A percentile compares a stretch with the other conserved stretches of the same genome.
Conservation (phyloP, 768 basidiomycete genomes). For the Phanerochaete carnosa region DNA sequence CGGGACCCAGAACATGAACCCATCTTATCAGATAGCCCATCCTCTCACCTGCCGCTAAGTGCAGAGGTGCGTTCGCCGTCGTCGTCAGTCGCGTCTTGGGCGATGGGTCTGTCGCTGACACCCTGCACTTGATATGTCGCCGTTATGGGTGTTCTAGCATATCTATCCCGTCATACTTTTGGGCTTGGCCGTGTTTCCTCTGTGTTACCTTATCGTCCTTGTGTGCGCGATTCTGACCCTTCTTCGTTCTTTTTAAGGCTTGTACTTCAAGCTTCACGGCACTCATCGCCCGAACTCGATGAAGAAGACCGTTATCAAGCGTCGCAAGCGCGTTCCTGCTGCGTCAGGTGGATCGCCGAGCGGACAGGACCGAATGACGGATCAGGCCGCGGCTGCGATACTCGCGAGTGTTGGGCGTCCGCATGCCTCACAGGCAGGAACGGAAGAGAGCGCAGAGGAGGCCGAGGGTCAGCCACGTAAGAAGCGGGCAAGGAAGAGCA, state of each 20-base stretch:
- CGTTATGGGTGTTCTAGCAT: neutral
- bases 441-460: slow-evolving; percentile 43
- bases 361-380: slow-evolving; percentile 52
- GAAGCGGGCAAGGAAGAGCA: slow-evolving; percentile 45
- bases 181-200: neutral
- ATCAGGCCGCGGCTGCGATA: slow-evolving; percentile 87
- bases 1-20: slow-evolving; percentile 6
- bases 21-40: slow-evolving; percentile 26
- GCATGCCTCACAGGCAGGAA: slow-evolving; percentile 30
- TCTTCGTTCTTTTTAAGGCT: slow-evolving; percentile 46
- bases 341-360: slow-evolving; percentile 41
- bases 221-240: slow-evolving; percentile 3
- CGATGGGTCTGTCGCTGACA: neutral
- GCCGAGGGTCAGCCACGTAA: slow-evolving; percentile 44
- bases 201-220: neutral
- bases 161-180: neutral
- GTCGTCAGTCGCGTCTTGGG: slow-evolving; percentile 13
- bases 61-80: slow-evolving; percentile 6
- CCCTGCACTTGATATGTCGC: neutral
- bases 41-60: slow-evolving; percentile 4
- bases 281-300: slow-evolving; percentile 96
- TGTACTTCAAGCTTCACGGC: slow-evolving; percentile 98
- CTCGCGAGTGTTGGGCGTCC: slow-evolving; percentile 77
- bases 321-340: slow-evolving; percentile 95
- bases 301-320: slow-evolving; percentile 99